Percentiles rank a stretch among this genome's conserved stretches.
These are phyloP conservation scores for Nepenthes alata DNA, from an alignment of 179 eudicot species.

Conservation along the genomic window DNA sequence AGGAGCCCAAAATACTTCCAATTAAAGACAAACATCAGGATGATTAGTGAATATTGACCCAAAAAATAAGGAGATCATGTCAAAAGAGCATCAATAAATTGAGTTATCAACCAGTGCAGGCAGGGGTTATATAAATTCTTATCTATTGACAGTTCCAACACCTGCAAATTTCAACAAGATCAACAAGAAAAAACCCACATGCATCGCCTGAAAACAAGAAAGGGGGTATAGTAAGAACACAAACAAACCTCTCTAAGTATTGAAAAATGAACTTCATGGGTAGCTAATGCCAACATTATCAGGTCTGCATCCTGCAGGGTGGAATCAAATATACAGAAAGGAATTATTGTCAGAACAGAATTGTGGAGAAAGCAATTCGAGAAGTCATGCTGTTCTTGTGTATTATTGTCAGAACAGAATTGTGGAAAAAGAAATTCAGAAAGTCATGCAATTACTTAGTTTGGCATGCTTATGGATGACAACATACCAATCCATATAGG, in stretches of 20 bases:
- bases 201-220: not conserved
- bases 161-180: not conserved
- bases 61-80: not conserved
- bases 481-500: constrained; percentile 80
- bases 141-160: not conserved
- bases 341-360: not conserved
- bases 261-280: constrained; percentile 93
- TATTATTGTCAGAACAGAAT: not conserved
- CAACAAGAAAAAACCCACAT: not conserved
- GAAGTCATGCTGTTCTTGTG: no score
- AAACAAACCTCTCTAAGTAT: constrained; percentile 77
- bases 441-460: no score
- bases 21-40: not conserved
- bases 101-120: not conserved
- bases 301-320: constrained; percentile 77
- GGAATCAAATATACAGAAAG: constrained; percentile 7
- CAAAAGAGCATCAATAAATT: not conserved
- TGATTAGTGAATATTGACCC: not conserved
- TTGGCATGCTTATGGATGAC: not conserved
- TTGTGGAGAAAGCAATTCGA: no score
- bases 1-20: not conserved
- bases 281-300: constrained; percentile 88
- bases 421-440: not conserved
- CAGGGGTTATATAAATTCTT: no score
- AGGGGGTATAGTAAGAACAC: not conserved